These are phyloP conservation scores for Rhipidocladum racemiflorum DNA, from an alignment of 176 grass and related monocot species.

Conservation along the genomic window DNA sequence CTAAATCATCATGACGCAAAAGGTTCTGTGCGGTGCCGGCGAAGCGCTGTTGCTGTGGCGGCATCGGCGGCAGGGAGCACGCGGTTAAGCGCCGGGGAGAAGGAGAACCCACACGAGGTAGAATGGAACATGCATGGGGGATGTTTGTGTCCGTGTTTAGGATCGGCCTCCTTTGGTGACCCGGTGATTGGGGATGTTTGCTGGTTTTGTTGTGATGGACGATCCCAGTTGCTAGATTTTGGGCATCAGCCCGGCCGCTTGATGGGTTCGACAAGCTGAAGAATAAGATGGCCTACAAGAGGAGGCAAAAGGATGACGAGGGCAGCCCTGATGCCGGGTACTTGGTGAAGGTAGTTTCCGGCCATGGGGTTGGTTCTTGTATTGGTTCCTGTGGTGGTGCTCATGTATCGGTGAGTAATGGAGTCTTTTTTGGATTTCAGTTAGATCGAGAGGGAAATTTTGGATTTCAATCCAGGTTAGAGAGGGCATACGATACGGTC, in stretches of 20 bases:
- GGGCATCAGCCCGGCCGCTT: constrained; percentile 56
- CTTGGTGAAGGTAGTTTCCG: constrained; percentile 44
- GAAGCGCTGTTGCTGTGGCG: constrained; percentile 30
- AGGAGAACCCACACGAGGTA: constrained; percentile 60
- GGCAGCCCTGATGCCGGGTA: constrained; percentile 31
- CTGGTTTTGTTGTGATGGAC: not conserved
- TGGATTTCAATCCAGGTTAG: constrained; percentile 56
- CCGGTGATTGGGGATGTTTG: not conserved
- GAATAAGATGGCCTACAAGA: constrained; percentile 46
- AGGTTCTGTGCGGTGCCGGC: constrained; percentile 15
- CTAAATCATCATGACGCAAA: not conserved
- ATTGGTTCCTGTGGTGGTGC: not conserved
- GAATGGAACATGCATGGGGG: not conserved
- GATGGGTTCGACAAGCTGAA: constrained; percentile 61
- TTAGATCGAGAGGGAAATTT: too few species aligned
- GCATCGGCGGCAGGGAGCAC: constrained; percentile 42
- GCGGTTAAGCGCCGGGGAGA: constrained; percentile 26
- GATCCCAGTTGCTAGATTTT: constrained; percentile 39
- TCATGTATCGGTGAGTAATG: not conserved
- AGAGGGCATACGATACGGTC: constrained; percentile 58
- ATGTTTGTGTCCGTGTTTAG: constrained; percentile 4
- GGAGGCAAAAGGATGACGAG: constrained; percentile 50
- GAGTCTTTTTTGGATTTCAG: constrained; percentile 34
- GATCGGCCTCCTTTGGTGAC: not conserved
- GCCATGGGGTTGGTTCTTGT: not conserved